A percentile compares a stretch with the other conserved stretches of the same genome.
Conservation (phyloP, 495 filamentous ascomycete genomes). For the Neurospora discreta region DNA sequence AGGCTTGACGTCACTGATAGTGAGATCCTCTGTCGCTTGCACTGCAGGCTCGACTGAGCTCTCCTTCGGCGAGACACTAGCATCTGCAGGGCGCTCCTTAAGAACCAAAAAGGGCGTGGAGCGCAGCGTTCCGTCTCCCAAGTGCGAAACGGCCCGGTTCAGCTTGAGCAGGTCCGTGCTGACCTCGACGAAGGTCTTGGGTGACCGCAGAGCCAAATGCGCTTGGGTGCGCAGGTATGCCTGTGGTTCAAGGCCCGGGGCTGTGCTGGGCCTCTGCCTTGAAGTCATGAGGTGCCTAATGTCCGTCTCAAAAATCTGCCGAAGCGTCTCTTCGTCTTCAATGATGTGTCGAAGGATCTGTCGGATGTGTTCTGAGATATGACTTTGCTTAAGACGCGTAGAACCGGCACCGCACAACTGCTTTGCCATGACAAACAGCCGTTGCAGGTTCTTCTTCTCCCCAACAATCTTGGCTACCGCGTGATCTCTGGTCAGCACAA, state of each 20-base stretch:
- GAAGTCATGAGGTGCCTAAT: conserved; percentile 57
- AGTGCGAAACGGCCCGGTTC: conserved; percentile 39
- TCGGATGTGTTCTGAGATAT: conserved; percentile 52
- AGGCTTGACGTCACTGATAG: conserved; percentile 41
- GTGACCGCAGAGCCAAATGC: conserved; percentile 71
- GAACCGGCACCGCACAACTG: conserved; percentile 71
- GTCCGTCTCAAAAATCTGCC: conserved; percentile 86
- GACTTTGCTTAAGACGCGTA: conserved; percentile 59
- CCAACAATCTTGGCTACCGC: conserved; percentile 62
- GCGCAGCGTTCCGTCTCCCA: conserved; percentile 39
- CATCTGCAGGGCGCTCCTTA: conserved; percentile 23
- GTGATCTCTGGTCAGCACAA: conserved; percentile 75
- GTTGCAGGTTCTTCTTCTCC: conserved; percentile 79
- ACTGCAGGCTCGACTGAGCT: conserved; percentile 30
- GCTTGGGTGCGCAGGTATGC: conserved; percentile 67
- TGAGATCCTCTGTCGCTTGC: conserved; percentile 44
- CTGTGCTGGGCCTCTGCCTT: background rate
- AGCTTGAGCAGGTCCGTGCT: conserved; percentile 77
- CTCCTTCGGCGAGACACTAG: conserved; percentile 24
- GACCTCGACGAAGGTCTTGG: conserved; percentile 83
- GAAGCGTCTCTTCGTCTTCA: conserved; percentile 83
- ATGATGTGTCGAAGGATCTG: conserved; percentile 83
- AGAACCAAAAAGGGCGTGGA: conserved; percentile 20
- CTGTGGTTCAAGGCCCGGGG: conserved; percentile 26
- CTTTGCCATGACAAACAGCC: conserved; percentile 88